Base-by-base conservation (phyloP, 352 stramenopile species). In the Phytophthora pisi region DNA sequence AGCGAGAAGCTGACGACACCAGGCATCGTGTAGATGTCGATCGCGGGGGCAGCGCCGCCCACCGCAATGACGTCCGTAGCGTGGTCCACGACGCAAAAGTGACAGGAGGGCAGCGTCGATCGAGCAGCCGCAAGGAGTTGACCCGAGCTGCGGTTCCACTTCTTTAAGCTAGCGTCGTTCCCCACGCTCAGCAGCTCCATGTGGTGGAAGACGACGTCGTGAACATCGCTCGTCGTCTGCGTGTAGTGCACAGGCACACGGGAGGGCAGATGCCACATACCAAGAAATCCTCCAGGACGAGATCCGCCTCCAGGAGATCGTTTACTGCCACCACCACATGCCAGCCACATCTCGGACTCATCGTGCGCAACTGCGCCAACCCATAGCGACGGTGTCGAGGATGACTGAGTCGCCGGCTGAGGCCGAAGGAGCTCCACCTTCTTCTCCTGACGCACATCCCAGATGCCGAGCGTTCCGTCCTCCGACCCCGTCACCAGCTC, bases 1-100 rank as follows among this genome's bases (percentile, higher is more conserved):
- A 93, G 70, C 49, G 86, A 91, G 66, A 92, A 93, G 76, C 86
- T 93, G 46, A 93, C 84, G 57, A 93, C 86, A 50, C 86, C 86
- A 0, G 86, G 80, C 83, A 93, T 92, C 51, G 85, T 84, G 71
- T 86, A 92, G 36, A 93, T 88, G 61, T 93, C 82, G 56, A 93
- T 87, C 0, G 81, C 51, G 0, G 82, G 74, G 16, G 82, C 66
- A 46, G 77, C 70, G 45, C 86, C 86, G 1, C 86, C 86, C 10
- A 91, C 75, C 10, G 84, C 86, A 61, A 93, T 87, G 23, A 93
- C 65, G 45, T 91, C 82, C 2, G 81, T 90, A 9, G 76, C 71
- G 0, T 68, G 18, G 49, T 92, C 83, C 4, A 90, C 82, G 1
- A 83, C 83, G 54, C 86, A 93, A 62, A 93, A 93, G 54, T 88